Conservation (phyloP, 2,329 filamentous ascomycete species). For the Talaromyces sp. region DNA sequence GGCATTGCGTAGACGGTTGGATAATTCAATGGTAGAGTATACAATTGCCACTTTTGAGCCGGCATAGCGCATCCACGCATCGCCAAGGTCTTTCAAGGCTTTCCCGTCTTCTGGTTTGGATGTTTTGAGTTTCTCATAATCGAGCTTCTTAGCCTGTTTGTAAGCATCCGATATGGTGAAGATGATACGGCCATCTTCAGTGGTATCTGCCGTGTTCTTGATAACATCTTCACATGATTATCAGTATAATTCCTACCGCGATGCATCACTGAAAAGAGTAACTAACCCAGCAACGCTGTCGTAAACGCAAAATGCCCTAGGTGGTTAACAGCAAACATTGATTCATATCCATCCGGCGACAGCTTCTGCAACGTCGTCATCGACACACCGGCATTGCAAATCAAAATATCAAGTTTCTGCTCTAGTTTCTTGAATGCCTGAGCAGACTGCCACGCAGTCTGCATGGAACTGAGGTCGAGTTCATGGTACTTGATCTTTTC, state of each 20-base stretch:
- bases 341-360: slow-evolving; percentile 9
- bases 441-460: slow-evolving; percentile 7
- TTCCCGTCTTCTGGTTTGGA: slow-evolving; percentile 6
- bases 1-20: background rate
- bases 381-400: slow-evolving; percentile 11
- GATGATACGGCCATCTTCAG: slow-evolving; percentile 6
- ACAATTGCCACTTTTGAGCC: slow-evolving; percentile 5
- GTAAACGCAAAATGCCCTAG: slow-evolving; percentile 10
- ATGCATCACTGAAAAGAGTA: background rate
- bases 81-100: slow-evolving; percentile 1
- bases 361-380: slow-evolving; percentile 10
- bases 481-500: slow-evolving; percentile 9
- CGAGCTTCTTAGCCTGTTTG: slow-evolving; percentile 2
- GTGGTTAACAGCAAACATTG: slow-evolving; percentile 10
- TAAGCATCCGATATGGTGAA: slow-evolving; percentile 9
- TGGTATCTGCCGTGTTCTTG: slow-evolving; percentile 6
- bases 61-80: slow-evolving; percentile 5
- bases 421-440: slow-evolving; percentile 4
- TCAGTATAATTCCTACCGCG: background rate
- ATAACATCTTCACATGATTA: slow-evolving; percentile 6
- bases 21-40: slow-evolving; percentile 4
- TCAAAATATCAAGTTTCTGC: slow-evolving; percentile 5
- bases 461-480: slow-evolving; percentile 9
- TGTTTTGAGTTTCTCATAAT: slow-evolving; percentile 7
- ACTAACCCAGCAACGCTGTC: slow-evolving; percentile 4